Percentiles rank a stretch among this genome's conserved stretches.
These are phyloP conservation scores for Metarhizium brunneum DNA, from an alignment of 2,329 filamentous ascomycete genomes.

Conservation along the genomic window DNA sequence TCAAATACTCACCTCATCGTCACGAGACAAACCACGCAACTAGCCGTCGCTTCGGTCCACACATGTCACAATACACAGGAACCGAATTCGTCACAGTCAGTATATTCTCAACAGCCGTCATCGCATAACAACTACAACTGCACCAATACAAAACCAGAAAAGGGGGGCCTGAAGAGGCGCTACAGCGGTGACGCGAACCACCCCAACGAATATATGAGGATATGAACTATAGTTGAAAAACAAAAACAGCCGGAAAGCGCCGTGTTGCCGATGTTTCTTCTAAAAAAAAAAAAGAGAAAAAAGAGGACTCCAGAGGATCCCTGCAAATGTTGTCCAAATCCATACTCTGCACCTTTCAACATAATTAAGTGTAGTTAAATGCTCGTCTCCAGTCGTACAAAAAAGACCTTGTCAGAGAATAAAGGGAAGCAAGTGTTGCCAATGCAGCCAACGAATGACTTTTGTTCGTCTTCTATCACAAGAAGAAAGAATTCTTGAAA, in stretches of 20 bases:
- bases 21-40: no score
- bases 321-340: not conserved
- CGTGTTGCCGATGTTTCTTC: constrained; percentile 2
- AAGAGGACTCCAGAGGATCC: not conserved
- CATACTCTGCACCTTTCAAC: not conserved
- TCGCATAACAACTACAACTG: not conserved
- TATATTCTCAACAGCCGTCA: not conserved
- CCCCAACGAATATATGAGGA: not conserved
- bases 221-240: not conserved
- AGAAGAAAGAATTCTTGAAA: not conserved
- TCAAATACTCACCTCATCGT: no score
- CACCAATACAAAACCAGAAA: not conserved
- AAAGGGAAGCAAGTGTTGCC: not conserved
- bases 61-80: not conserved
- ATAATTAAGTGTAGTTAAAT: not conserved
- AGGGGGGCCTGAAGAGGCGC: not conserved
- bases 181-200: not conserved
- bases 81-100: not conserved
- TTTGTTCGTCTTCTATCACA: not conserved
- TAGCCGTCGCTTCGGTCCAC: not conserved
- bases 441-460: not conserved
- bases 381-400: constrained; percentile 1
- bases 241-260: not conserved
- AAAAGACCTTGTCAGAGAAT: not conserved
- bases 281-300: not conserved